Percentiles rank a stretch among this genome's conserved stretches.
Conservation (phyloP, 768 basidiomycete species). For the Coprinopsis sp. region DNA sequence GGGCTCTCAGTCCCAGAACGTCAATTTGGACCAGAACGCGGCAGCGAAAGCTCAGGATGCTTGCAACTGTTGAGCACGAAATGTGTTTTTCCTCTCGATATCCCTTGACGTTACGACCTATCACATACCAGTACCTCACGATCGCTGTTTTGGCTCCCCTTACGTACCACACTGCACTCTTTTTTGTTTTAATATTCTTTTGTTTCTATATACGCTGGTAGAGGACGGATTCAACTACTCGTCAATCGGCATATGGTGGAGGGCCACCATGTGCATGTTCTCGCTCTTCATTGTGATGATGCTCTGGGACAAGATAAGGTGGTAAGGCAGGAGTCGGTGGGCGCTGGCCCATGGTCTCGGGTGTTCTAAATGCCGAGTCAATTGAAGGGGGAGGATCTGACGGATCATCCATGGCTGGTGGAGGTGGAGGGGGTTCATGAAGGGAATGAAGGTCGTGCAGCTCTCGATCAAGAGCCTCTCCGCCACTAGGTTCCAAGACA, state of each 20-base stretch:
- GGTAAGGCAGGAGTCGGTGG: conserved; percentile 63
- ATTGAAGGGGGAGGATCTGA: conserved; percentile 87
- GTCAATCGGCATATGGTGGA: conserved; percentile 60
- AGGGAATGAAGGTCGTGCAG: neutral
- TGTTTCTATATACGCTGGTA: conserved; percentile 15
- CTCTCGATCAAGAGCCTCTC: conserved; percentile 32
- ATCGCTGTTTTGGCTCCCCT: conserved; percentile 13
- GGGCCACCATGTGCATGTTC: conserved; percentile 54
- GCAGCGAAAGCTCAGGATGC: conserved; percentile 65
- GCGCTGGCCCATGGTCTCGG: conserved; percentile 34
- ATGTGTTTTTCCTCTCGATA: conserved; percentile 22
- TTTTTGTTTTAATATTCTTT: conserved; percentile 15
- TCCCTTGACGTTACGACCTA: conserved; percentile 22
- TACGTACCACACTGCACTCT: conserved; percentile 12
- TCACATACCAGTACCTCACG: conserved; percentile 8
- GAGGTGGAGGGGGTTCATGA: conserved; percentile 58
- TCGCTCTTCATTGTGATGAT: conserved; percentile 38
- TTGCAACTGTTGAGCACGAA: conserved; percentile 67
- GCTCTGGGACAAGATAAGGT: conserved; percentile 63
- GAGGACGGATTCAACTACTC: conserved; percentile 9
- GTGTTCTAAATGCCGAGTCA: conserved; percentile 68
- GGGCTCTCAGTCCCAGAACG: conserved; percentile 48
- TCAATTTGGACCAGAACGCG: conserved; percentile 70
- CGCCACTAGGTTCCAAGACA: conserved; percentile 50
- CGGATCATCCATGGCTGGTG: conserved; percentile 82